Evolutionary conservation across 306 rosid genomes (phyloP).

Genomic region (Datisca glomerata): DNA sequence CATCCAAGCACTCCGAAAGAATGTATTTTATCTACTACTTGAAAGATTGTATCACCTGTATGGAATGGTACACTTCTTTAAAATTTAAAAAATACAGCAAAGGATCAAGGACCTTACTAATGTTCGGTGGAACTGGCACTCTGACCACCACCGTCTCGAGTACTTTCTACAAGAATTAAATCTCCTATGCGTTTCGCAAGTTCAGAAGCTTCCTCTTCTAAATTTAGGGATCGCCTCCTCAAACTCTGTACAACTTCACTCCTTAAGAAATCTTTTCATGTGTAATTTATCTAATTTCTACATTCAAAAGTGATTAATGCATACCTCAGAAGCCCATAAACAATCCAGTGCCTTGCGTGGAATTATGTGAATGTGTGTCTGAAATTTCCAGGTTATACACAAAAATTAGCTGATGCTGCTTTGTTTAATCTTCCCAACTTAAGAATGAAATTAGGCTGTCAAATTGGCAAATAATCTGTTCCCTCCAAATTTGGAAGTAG

Average conservation of each 20-base stretch:
- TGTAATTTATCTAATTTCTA: conserved; percentile 1
- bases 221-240: conserved; percentile 50
- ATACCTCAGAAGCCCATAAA: conserved; percentile 93
- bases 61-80: not conserved
- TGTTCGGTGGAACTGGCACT: no score
- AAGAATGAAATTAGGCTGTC: not conserved
- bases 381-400: conserved; percentile 23
- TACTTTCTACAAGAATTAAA: conserved; percentile 18
- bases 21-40: not conserved
- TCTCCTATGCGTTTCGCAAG: conserved; percentile 57
- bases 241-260: conserved; percentile 37
- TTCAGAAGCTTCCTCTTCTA: conserved; percentile 48
- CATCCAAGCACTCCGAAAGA: no score
- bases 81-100: no score
- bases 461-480: not conserved
- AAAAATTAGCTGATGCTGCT: conserved; percentile 17
- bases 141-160: no score
- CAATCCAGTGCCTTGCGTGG: conserved; percentile 79
- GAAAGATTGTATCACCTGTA: not conserved
- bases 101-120: no score
- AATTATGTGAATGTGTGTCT: conserved; percentile 93
- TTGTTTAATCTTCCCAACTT: not conserved
- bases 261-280: not conserved
- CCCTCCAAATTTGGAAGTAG: not conserved
- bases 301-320: not conserved